Evolutionary conservation across 306 rosid genomes (phyloP), one percentile per base, ranked within the genome.

Genomic region (Pueraria montana): DNA sequence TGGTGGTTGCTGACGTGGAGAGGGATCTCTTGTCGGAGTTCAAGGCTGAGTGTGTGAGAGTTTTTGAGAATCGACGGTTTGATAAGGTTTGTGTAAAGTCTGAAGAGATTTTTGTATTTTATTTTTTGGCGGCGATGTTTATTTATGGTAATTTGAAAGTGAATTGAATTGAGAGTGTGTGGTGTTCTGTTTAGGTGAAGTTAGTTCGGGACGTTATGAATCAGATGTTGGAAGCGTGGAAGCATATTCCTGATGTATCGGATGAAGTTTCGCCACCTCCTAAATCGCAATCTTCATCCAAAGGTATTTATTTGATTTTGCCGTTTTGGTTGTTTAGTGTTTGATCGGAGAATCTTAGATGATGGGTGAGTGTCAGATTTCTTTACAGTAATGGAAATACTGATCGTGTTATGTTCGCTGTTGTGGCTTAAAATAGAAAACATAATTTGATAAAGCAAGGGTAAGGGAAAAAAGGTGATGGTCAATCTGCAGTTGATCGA

Each of bases 221-320:
- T 89, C 95, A 94, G 83, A 88, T 91, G 98, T 49, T 90, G 87
- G 98, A 94, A 74, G 89, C 91, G 2, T 96, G 99, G 99, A 92
- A 90, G 86, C 95, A 91, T 88, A 82, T 96, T 79, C 97, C 98
- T 34, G 99, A 96, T 86, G 86, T 91, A 58, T 89, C 97, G 5
- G 93, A 86, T 40, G 95, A 88, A 78, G 85, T 82, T 74, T 90
- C 97, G 12, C 94, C 96, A 16, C 97, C 97, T 50, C 89, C 91
- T 21, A 86, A 68, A 1, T 90, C 95, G 1, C 89, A 75, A 66
- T 84, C 95, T 86, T 92, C 97, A 40, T 96, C 98, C 2, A 87
- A 77, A 88, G 99, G 99, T 94, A 80, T 4, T 34, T 34, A 68
- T 38, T 68, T 42, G 32, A 11, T 68, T 66, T 67, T 38, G 10